Base-by-base conservation (phyloP, 2,329 filamentous ascomycete species). In the Beauveria sp. region DNA sequence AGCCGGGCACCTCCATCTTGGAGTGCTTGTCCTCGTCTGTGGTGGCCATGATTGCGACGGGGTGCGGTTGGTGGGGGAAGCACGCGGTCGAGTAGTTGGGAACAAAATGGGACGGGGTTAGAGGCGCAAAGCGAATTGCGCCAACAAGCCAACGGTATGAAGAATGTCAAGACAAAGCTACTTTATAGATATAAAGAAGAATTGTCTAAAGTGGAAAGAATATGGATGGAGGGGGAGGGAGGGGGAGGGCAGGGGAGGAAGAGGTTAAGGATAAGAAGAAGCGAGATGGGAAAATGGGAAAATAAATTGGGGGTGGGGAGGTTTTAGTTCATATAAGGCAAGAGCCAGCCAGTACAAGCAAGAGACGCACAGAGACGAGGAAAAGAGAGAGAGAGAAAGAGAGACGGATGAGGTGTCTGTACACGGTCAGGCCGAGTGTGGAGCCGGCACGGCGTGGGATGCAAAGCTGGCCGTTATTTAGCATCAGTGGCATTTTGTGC, bases 1-100 rank as follows among this genome's bases (percentile, higher is more conserved):
- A 67, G 45, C 62, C 66, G 20, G 69, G 68, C 45, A 63, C 60
- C 51, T 65, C 45, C 63, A 66, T 60, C 62, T 70, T 69, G 63
- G 68, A 66, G 52, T 67, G 53, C 42, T 62, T 62, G 3, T 62
- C 60, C n/a, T 57, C 53, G 60, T 62, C 60, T 38, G 53, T 57
- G 26, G 49, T 62, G 7, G 52, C 60, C 60, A 62, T 62, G 60
- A 40, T 62, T 53, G 53, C 53, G 16, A 20, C 31, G 24, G 12
- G 24, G 48, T 31, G 48, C 26, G 48, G 40, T 38, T 18, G 42
- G 43, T 46, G 16, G 28, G 59, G 42, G 43, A 38, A 26, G 26
- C 5, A 10, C 49, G 49, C 49, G 49, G 22, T 59, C 46, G 18
- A 31, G 7, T 34, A 26, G 24, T 12, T n/a, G 48, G 34, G 18